These are phyloP conservation scores for Euphorbia celastroides DNA, from an alignment of 441 rosid genomes.

Conservation along the genomic window DNA sequence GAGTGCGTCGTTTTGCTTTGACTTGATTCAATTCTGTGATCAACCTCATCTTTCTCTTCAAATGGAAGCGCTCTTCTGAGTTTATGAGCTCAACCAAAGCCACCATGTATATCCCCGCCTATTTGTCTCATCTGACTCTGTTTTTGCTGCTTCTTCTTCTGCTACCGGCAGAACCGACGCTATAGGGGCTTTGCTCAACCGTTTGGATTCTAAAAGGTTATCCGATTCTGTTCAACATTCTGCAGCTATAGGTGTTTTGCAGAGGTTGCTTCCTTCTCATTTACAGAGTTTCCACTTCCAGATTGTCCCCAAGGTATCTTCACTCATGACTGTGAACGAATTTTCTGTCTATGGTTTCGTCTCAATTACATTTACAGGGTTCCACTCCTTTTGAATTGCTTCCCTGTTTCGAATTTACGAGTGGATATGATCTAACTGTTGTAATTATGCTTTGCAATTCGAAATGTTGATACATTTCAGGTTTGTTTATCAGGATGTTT, in stretches of 20 bases:
- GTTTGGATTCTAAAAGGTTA: no score
- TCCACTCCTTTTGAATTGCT: neutral
- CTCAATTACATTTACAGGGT: neutral
- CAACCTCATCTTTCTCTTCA: no score
- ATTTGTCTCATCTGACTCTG: no score
- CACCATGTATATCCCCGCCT: no score
- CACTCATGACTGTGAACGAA: neutral
- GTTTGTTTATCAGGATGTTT: conserved; percentile 56
- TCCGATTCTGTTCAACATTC: conserved; percentile 74
- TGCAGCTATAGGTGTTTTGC: conserved; percentile 64
- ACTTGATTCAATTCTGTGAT: no score
- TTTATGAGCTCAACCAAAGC: no score
- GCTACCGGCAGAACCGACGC: no score
- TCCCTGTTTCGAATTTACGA: neutral
- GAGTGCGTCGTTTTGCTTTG: no score
- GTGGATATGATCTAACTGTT: conserved; percentile 4
- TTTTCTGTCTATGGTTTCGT: neutral
- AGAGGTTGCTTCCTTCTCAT: conserved; percentile 73
- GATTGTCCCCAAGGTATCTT: conserved; percentile 62
- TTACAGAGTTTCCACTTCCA: conserved; percentile 52
- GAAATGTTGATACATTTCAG: conserved; percentile 16
- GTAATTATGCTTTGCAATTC: conserved; percentile 1
- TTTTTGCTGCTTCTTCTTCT: no score
- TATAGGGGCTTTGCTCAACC: no score
- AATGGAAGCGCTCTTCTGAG: no score